Evolutionary conservation across 1,284 basidiomycete genomes (phyloP).

Genomic region (Ustilago trichophora): DNA sequence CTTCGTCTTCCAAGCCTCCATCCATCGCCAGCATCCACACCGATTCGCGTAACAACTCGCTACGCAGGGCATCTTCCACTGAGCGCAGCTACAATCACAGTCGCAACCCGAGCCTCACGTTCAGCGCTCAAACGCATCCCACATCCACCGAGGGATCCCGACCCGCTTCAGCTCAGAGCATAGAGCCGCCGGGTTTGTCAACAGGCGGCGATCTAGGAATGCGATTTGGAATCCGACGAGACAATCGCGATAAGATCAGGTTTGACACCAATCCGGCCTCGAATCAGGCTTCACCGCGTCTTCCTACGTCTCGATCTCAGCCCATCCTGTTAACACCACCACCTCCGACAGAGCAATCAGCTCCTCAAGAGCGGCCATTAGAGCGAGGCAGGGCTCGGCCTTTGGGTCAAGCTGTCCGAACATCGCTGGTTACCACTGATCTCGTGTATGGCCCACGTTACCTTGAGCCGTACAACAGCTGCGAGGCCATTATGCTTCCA

Average conservation of each 20-base stretch:
- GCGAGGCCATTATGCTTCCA: constrained; percentile 29
- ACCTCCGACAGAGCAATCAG: no score
- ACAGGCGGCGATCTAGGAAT: not conserved
- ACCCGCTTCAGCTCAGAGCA: not conserved
- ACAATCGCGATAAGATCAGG: not conserved
- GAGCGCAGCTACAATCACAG: constrained; percentile 4
- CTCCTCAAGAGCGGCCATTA: not conserved
- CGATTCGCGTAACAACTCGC: not conserved
- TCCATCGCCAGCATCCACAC: not conserved
- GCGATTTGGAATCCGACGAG: not conserved
- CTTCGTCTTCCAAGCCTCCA: not conserved
- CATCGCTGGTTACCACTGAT: constrained; percentile 3
- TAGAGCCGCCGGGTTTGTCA: not conserved
- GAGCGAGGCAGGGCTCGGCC: not conserved
- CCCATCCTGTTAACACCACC: not conserved
- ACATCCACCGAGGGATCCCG: not conserved
- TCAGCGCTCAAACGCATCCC: constrained; percentile 1
- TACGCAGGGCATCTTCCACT: constrained; percentile 1
- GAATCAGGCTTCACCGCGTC: not conserved
- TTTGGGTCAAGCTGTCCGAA: not conserved
- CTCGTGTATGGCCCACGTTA: constrained; percentile 1
- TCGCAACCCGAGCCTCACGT: constrained; percentile 2
- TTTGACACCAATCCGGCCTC: not conserved
- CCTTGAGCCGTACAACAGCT: constrained; percentile 25
- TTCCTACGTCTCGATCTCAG: not conserved